phyloP scores from a whole-genome alignment of 371 early-diverging fungal genomes.

The Furculomyces boomerangus region DNA sequence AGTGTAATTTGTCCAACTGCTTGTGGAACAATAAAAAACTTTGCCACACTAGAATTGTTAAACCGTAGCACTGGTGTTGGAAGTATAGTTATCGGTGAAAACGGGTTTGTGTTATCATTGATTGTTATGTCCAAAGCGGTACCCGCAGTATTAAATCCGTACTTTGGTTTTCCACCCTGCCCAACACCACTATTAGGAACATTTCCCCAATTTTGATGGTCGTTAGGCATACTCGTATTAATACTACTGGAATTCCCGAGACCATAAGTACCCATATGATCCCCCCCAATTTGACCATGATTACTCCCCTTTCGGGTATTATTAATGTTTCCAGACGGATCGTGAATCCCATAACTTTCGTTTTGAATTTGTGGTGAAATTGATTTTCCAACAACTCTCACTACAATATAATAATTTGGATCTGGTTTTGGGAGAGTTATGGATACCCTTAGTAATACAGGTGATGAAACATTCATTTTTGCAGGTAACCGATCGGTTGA shows the following conservation, averaged over 20 bases:
- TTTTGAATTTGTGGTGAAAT: not conserved
- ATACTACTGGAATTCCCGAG: too few relatives aligned
- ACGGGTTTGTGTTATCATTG: conserved; percentile 1
- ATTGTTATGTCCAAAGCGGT: not conserved
- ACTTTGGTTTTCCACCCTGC: not conserved
- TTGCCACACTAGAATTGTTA: conserved; percentile 8
- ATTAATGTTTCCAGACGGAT: not conserved
- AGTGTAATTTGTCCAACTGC: conserved; percentile 21
- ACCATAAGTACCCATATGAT: too few relatives aligned
- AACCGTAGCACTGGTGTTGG: conserved; percentile 15
- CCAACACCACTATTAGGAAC: too few relatives aligned
- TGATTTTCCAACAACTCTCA: conserved; percentile 10
- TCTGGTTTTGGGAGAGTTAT: conserved; percentile 22
- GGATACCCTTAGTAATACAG: conserved; percentile 20
- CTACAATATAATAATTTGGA: conserved; percentile 9
- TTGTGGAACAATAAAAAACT: conserved; percentile 21
- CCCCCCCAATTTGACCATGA: too few relatives aligned
- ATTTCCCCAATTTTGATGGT: not conserved
- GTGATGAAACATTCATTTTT: conserved; percentile 19
- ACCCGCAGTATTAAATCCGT: not conserved
- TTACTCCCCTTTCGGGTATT: not conserved
- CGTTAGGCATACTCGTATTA: too few relatives aligned
- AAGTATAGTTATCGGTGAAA: conserved; percentile 10
- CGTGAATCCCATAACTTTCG: not conserved
- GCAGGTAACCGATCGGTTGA: conserved; percentile 25